Base-by-base conservation (phyloP, 1,139 yeast genomes). In the Scheffersomyces segobiensis region DNA sequence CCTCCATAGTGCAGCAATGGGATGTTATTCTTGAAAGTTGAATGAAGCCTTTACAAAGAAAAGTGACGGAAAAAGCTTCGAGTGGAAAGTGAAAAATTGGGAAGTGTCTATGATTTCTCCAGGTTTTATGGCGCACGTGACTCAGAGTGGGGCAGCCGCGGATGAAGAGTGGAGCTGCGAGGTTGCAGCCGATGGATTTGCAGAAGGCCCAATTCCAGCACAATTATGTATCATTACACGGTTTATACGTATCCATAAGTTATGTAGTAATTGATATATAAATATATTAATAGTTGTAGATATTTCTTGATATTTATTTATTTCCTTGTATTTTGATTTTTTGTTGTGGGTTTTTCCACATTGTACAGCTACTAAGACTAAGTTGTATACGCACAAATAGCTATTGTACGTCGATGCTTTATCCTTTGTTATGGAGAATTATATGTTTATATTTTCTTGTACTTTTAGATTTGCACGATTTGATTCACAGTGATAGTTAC, bases 1-100 rank as follows among this genome's bases (percentile, higher is more conserved):
- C 76, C 53, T 80, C 83, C 84, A 80, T 80, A 54, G 5, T 50
- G 26, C 47, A 19, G 53, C 26, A 17, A 2, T 46, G n/a, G 17
- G 12, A 19, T n/a, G 12, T 19, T 51, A 51, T 24, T 8, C 26
- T 14, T 19, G 21, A 19, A 7, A 19, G 12, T 10, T 14, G 24
- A 39, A 21, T 47, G 52, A 46, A 26, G 46, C 50, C 50, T 49
- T 49, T 10, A 56, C 52, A 49, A 52, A 48, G 49, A 21, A 17
- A 49, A 47, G 47, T 55, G 54, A 14, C 42, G 50, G 50, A 54
- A 53, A 54, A 52, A 55, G 55, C 4, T 8, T 32, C 32, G 12
- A n/a, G 21, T 14, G 42, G 17, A 18, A 21, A 51, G 17, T 32
- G 10, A 48, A 14, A 26, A 39, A 20, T 47, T 17, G n/a, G n/a